phyloP scores from a whole-genome alignment of 164 flowering plant genomes.

The Akebia trifoliata region DNA sequence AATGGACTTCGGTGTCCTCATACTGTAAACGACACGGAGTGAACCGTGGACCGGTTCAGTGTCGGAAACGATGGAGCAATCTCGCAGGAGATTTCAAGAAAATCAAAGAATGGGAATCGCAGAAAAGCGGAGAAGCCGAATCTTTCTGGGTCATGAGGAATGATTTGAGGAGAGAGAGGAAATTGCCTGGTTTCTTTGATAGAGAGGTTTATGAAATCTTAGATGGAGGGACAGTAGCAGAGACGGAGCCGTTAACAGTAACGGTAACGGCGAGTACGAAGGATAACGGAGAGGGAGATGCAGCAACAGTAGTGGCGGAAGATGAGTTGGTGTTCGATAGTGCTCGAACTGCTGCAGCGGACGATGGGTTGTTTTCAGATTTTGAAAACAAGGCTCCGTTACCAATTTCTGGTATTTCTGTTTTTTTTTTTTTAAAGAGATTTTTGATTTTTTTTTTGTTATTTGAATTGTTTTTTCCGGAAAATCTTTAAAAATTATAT shows the following conservation, averaged over 20 bases:
- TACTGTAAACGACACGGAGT: slow-evolving; percentile 81
- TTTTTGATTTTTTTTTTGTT: too few relatives aligned
- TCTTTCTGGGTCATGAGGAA: slow-evolving; percentile 93
- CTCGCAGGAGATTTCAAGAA: slow-evolving; percentile 82
- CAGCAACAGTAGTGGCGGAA: slow-evolving; percentile 16
- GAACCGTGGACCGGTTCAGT: slow-evolving; percentile 85
- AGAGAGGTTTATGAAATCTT: slow-evolving; percentile 74
- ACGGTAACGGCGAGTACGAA: not conserved
- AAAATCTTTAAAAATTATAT: too few relatives aligned
- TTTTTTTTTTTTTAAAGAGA: too few relatives aligned
- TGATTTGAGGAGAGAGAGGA: slow-evolving; percentile 69
- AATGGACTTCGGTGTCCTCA: slow-evolving; percentile 87
- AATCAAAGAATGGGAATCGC: slow-evolving; percentile 76
- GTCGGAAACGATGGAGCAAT: slow-evolving; percentile 95
- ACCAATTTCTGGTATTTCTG: too few relatives aligned
- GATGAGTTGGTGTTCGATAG: slow-evolving; percentile 49
- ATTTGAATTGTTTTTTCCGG: too few relatives aligned
- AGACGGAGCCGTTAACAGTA: slow-evolving; percentile 7
- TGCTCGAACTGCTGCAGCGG: slow-evolving; percentile 53
- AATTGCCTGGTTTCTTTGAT: slow-evolving; percentile 84
- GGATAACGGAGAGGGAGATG: slow-evolving; percentile 18
- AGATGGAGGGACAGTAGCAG: slow-evolving; percentile 29
- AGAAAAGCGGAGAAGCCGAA: slow-evolving; percentile 35
- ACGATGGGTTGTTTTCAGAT: slow-evolving; percentile 69
- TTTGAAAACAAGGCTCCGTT: too few relatives aligned